Base-by-base conservation (phyloP, 805 yeast genomes). In the Yarrowia deformans region DNA sequence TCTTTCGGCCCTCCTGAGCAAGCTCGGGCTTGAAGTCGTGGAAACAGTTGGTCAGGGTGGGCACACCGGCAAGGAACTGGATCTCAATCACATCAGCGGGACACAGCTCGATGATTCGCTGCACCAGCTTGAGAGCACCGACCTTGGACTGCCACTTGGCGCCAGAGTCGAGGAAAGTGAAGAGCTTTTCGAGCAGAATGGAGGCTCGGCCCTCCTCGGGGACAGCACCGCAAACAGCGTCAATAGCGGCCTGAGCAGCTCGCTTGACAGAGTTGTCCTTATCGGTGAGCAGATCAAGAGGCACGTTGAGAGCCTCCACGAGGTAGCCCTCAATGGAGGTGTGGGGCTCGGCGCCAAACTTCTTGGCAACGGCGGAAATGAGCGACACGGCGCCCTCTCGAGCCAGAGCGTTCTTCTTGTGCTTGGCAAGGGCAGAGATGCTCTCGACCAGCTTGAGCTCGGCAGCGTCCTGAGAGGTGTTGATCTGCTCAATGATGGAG, bases 11-110 rank as follows among this genome's bases (percentile, higher is more conserved):
- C 70, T 87, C 91, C 74, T 90, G 88, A 35, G 97, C 93, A 69
- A 95, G 84, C 80, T 94, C 99, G 1, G 98, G 97, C 82, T 94
- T 94, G 85, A 95, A 92, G 78, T 94, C 99, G 69, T 97, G 94
- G 72, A 97, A 87, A 81, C 89, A 85, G 79, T 91, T 97, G 42
- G 97, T 91, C 75, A 94, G 84, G 10, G 90, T 84, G 46, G 99
- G 98, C 42, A 94, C 87, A 4, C 91, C 85, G 69, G 84, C 85
- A 71, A 88, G 87, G 79, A 94, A 94, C 73, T 88, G 87, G 76
- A 88, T 78, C 80, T 94, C 97, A 73, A 94, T 82, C 74, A 91
- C 84, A 80, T 95, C 98, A 48, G 89, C 86, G 69, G 97, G 95
- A 52, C 90, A 87, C 63, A 90, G 92, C 71, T 86, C 91, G 70